Conservation (phyloP, 257 asterid species). For the Lavandula angustifolia region DNA sequence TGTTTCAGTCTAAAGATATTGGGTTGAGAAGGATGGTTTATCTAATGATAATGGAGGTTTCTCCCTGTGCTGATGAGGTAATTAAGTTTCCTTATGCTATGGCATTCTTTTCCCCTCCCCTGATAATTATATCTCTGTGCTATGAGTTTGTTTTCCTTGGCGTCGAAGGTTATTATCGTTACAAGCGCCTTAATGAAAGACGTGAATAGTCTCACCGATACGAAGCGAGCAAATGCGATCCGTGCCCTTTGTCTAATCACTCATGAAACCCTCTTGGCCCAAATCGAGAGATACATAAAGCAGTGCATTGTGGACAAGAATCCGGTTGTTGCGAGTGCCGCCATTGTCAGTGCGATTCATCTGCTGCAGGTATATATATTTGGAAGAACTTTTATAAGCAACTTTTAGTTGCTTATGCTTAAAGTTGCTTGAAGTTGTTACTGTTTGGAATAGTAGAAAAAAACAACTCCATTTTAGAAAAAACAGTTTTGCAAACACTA, state of each 20-base stretch:
- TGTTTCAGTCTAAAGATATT: conserved; percentile 83
- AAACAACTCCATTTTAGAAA: too few relatives aligned
- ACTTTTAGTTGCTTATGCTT: too few relatives aligned
- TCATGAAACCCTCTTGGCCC: conserved; percentile 89
- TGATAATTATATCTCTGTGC: conserved; percentile 7
- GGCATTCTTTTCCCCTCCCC: neutral
- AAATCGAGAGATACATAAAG: conserved; percentile 91
- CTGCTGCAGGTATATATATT: conserved; percentile 68
- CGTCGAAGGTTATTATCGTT: conserved; percentile 83
- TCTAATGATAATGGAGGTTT: conserved; percentile 89
- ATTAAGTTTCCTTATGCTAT: conserved; percentile 15
- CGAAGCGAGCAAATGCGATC: conserved; percentile 94
- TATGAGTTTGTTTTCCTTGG: conserved; percentile 32
- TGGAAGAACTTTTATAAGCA: too few relatives aligned
- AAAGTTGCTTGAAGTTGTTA: too few relatives aligned
- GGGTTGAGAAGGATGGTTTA: conserved; percentile 97
- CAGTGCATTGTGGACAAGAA: conserved; percentile 96
- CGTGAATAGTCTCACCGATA: conserved; percentile 95
- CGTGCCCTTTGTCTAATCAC: conserved; percentile 92
- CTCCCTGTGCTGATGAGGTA: conserved; percentile 96
- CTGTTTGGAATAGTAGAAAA: too few relatives aligned
- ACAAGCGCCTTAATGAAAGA: conserved; percentile 98
- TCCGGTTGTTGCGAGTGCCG: conserved; percentile 97
- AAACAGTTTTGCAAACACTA: too few relatives aligned
- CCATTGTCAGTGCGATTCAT: conserved; percentile 93